Evolutionary conservation across 495 filamentous ascomycete genomes (phyloP), one percentile per base, ranked within the genome.

Genomic region (Neurospora sublineolata): DNA sequence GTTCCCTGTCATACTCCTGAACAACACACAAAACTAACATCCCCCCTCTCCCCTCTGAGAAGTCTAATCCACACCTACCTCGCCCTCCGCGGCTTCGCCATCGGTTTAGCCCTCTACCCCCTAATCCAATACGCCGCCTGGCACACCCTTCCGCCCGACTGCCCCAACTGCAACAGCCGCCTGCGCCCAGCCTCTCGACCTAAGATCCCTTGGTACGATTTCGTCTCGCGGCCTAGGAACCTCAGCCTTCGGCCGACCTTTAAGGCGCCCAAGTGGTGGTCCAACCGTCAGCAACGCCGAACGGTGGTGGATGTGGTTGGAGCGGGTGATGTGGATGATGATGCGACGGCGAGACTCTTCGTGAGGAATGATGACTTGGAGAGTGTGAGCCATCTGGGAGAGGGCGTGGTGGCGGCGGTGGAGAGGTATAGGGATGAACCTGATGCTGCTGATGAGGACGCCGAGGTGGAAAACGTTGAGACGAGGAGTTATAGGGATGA

Each of bases 1-100:
- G 23, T 5, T 12, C 11, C 20, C 4, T 11, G 3, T 10, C 20
- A 4, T 52, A 20, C 1, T 64, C 46, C 64, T 41, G 14, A 68
- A 40, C 12, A 68, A 40, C 12, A 23, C 14, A n/a, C 52, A 33
- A 64, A 64, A 33, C 76, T 30, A 20, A 4, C 30, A 46, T 72
- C 5, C 30, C 6, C 46, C 41, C 37, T 67, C 52, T 64, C 52
- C 52, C 27, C 52, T 70, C 23, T 42, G 38, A 36, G 20, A 20
- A 83, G 82, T 72, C 71, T 78, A 6, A 78, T 81, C 39, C 82
- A 84, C 73, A 73, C 80, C 40, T 80, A 77, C 72, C 76, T 83
- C 52, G 80, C 81, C 44, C 72, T 79, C 41, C 77, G 79, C 71
- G 80, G 78, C 69, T 71, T 84, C 73, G 76, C 75, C 72, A 75